Evolutionary conservation across 2,329 filamentous ascomycete genomes (phyloP).

Genomic region (Colletotrichum spaethianum): DNA sequence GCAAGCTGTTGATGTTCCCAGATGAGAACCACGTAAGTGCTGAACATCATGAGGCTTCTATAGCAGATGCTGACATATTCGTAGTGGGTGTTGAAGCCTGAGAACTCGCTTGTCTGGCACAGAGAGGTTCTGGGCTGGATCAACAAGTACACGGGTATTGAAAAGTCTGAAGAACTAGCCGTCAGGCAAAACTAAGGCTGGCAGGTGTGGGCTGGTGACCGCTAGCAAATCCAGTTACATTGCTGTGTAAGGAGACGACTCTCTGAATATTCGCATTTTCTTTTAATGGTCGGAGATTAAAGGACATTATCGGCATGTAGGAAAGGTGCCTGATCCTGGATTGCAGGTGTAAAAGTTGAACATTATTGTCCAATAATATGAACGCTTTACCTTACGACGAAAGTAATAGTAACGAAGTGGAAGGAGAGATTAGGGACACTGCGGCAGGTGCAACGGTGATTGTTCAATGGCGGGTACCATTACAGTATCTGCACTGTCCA

Average conservation of each 20-base stretch:
- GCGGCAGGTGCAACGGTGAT: background rate
- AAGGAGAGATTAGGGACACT: background rate
- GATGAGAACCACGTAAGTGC: slow-evolving; percentile 74
- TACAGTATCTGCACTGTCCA: slow-evolving; percentile 25
- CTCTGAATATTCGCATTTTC: background rate
- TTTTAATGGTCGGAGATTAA: too few species aligned
- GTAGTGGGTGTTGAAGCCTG: slow-evolving; percentile 88
- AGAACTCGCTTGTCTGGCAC: slow-evolving; percentile 94
- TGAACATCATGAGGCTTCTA: background rate
- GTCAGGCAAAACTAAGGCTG: slow-evolving; percentile 14
- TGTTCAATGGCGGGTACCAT: background rate
- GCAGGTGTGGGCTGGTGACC: too few species aligned
- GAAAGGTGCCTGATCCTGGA: background rate
- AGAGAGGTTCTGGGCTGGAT: slow-evolving; percentile 86
- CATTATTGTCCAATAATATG: background rate
- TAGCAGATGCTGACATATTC: slow-evolving; percentile 46
- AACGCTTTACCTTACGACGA: too few species aligned
- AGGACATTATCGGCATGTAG: background rate
- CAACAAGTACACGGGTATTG: slow-evolving; percentile 71
- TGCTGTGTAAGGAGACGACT: background rate
- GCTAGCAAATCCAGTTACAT: background rate
- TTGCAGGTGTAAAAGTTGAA: background rate
- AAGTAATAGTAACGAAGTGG: background rate
- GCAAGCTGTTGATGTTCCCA: slow-evolving; percentile 84
- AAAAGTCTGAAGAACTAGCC: slow-evolving; percentile 41